These are phyloP conservation scores for Solanum virginianum DNA, from an alignment of 257 asterid species.

Conservation along the genomic window DNA sequence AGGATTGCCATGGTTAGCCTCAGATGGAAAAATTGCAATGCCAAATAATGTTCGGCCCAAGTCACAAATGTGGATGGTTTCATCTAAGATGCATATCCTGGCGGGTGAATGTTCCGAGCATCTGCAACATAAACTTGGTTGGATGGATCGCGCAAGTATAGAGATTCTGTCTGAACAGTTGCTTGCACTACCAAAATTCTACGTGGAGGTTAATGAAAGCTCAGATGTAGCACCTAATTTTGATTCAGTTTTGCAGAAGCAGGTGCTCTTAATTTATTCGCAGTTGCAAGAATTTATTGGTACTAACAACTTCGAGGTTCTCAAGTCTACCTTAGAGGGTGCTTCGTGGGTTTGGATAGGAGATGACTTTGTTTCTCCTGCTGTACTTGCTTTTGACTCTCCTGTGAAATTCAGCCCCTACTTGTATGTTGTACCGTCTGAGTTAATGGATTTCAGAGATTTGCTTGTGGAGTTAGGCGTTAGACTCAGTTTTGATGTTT, in stretches of 20 bases:
- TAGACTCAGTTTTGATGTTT: slow-evolving; percentile 58
- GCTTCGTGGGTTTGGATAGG: slow-evolving; percentile 94
- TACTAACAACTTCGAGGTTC: slow-evolving; percentile 31
- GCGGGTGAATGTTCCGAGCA: slow-evolving; percentile 66
- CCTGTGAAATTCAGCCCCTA: slow-evolving; percentile 93
- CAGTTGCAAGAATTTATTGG: slow-evolving; percentile 57
- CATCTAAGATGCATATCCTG: slow-evolving; percentile 60
- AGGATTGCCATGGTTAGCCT: slow-evolving; percentile 71
- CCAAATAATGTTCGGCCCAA: slow-evolving; percentile 60
- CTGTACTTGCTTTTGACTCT: slow-evolving; percentile 88
- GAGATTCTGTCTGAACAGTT: slow-evolving; percentile 54
- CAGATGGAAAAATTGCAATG: slow-evolving; percentile 42
- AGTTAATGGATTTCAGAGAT: slow-evolving; percentile 66
- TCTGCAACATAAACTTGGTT: slow-evolving; percentile 66
- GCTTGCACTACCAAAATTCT: slow-evolving; percentile 54
- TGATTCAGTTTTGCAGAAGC: slow-evolving; percentile 53
- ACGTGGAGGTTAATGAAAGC: slow-evolving; percentile 30
- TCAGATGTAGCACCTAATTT: slow-evolving; percentile 1
- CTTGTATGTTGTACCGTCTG: slow-evolving; percentile 91
- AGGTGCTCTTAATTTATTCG: slow-evolving; percentile 55
- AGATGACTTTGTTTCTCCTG: slow-evolving; percentile 77
- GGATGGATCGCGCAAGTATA: slow-evolving; percentile 51
- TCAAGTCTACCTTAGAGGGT: slow-evolving; percentile 49
- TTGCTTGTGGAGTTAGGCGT: slow-evolving; percentile 87
- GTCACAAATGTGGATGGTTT: slow-evolving; percentile 88